Percentiles rank a stretch among this genome's conserved stretches.
Evolutionary conservation across 2,329 filamentous ascomycete genomes (phyloP).

Genomic region (Aureobasidium subglaciale): DNA sequence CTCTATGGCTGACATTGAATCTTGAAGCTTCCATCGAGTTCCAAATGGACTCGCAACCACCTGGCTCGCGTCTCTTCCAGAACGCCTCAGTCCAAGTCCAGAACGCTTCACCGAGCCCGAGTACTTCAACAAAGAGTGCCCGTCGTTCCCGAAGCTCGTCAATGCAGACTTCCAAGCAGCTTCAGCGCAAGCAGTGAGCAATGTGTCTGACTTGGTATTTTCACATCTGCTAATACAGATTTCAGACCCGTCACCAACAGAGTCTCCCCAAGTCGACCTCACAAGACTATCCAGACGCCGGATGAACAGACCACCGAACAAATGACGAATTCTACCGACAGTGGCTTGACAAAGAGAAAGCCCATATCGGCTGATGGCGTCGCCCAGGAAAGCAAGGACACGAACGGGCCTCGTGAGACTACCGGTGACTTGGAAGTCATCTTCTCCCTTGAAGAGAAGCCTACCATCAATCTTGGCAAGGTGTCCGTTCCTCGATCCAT

Average conservation of each 20-base stretch:
- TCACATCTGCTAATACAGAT: neutral
- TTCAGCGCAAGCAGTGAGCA: neutral
- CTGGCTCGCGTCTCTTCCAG: neutral
- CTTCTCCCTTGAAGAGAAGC: too few relatives aligned
- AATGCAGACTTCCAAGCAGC: neutral
- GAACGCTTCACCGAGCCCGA: neutral
- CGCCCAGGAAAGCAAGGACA: too few relatives aligned
- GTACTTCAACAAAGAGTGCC: neutral
- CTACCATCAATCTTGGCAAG: too few relatives aligned
- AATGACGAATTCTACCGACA: too few relatives aligned
- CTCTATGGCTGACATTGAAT: slow-evolving; percentile 6
- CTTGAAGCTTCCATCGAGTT: neutral
- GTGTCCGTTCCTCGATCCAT: too few relatives aligned
- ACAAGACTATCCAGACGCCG: too few relatives aligned
- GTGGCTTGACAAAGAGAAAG: too few relatives aligned
- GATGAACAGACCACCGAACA: too few relatives aligned
- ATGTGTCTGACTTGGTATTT: neutral
- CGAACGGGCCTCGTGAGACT: neutral
- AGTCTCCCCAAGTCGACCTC: too few relatives aligned
- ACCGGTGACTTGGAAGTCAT: neutral
- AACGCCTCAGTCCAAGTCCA: neutral
- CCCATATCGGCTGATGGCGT: too few relatives aligned
- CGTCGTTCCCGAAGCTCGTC: too few relatives aligned
- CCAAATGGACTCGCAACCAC: neutral
- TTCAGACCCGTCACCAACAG: too few relatives aligned